A percentile compares a stretch with the other conserved stretches of the same genome.
These are phyloP conservation scores for Lasiosphaeris hirsuta DNA, from an alignment of 495 filamentous ascomycete species.

Conservation along the genomic window DNA sequence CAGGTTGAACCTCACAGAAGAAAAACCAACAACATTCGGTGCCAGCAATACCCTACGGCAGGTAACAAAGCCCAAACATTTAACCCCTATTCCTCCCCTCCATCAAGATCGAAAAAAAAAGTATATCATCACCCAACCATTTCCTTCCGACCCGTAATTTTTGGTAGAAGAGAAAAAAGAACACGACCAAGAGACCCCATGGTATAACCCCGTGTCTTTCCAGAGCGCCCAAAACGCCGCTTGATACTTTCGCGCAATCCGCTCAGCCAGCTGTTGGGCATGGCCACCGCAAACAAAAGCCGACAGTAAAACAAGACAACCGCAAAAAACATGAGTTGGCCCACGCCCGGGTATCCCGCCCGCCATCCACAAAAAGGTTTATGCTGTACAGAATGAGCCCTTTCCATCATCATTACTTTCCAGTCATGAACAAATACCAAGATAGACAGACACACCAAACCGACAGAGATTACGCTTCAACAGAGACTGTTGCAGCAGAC, in stretches of 20 bases:
- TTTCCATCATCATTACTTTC: slow-evolving; percentile 11
- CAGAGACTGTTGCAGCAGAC: slow-evolving; percentile 25
- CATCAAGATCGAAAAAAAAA: slow-evolving; percentile 10
- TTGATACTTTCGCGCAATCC: neutral
- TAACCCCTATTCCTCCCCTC: too few relatives aligned
- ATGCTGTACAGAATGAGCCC: slow-evolving; percentile 17
- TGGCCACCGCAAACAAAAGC: neutral
- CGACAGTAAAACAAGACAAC: neutral
- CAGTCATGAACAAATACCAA: neutral
- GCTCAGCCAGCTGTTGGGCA: neutral
- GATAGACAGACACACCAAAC: slow-evolving; percentile 1
- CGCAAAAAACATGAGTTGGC: neutral
- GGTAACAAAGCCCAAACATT: too few relatives aligned
- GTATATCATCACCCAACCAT: neutral
- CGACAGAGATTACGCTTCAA: slow-evolving; percentile 19
- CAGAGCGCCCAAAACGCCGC: slow-evolving; percentile 12
- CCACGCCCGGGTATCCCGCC: neutral
- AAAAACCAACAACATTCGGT: too few relatives aligned
- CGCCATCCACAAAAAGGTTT: slow-evolving; percentile 3
- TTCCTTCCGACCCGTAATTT: neutral
- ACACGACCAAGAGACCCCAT: neutral
- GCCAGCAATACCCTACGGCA: too few relatives aligned
- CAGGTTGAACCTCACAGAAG: too few relatives aligned
- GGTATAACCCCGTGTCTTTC: slow-evolving; percentile 11
- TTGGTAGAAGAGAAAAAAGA: neutral